Percentiles rank a stretch among this genome's conserved stretches.
Conservation (phyloP, 164 flowering plant genomes). For the Saururus chinensis region DNA sequence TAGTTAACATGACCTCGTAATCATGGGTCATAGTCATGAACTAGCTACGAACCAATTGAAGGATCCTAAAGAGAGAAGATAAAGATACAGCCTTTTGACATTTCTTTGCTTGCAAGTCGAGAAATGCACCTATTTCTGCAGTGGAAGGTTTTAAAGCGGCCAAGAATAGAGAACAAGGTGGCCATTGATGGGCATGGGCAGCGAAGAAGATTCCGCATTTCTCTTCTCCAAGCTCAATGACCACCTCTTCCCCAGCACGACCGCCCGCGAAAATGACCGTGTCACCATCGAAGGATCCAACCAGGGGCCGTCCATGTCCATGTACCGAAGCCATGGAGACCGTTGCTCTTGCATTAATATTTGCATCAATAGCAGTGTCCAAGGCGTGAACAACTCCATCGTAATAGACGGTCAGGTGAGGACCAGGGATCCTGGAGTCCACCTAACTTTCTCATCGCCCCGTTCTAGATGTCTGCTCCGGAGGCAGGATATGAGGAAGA, state of each 20-base stretch:
- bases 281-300: slow-evolving; percentile 34
- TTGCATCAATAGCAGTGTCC: slow-evolving; percentile 62
- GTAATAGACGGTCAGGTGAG: slow-evolving; percentile 50
- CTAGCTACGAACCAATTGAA: background rate
- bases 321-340: slow-evolving; percentile 3
- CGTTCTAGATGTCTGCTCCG: too few species aligned
- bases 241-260: background rate
- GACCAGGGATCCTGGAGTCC: slow-evolving; percentile 56
- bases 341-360: slow-evolving; percentile 49
- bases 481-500: background rate
- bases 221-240: slow-evolving; percentile 3
- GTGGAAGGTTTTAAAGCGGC: background rate
- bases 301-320: slow-evolving; percentile 45
- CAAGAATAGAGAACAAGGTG: background rate
- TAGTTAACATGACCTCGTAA: too few species aligned
- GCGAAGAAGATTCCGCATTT: slow-evolving; percentile 6
- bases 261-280: slow-evolving; percentile 9
- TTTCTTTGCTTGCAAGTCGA: background rate
- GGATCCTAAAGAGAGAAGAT: background rate
- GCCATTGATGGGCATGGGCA: background rate
- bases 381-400: slow-evolving; percentile 55
- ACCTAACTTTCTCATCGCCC: slow-evolving; percentile 14
- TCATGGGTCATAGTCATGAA: too few species aligned
- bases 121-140: background rate
- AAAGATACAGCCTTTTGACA: background rate